Conservation (phyloP, 257 asterid species). For the Hygrophila difformis region DNA sequence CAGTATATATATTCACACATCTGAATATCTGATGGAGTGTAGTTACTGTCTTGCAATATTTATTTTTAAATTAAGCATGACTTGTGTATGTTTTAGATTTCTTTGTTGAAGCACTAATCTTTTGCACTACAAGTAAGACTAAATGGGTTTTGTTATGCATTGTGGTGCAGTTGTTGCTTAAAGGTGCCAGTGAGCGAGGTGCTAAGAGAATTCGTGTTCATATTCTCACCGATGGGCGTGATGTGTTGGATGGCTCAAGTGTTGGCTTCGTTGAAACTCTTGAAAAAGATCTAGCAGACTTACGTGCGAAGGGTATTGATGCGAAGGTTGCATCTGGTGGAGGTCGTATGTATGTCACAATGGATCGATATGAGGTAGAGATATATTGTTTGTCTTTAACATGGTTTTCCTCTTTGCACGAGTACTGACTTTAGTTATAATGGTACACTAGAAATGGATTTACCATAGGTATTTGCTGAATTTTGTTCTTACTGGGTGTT, state of each 20-base stretch:
- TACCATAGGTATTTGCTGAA: no score
- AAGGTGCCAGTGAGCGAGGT: slow-evolving; percentile 59
- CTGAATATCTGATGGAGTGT: not conserved
- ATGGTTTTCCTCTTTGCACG: not conserved
- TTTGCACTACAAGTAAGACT: not conserved
- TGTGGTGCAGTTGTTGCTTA: slow-evolving; percentile 46
- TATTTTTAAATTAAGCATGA: no score
- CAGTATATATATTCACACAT: not conserved
- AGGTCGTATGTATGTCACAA: slow-evolving; percentile 73
- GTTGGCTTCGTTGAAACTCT: slow-evolving; percentile 61
- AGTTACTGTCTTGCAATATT: no score
- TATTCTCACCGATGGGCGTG: slow-evolving; percentile 74
- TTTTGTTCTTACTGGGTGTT: no score
- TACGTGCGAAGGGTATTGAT: slow-evolving; percentile 54
- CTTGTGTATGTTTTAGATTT: not conserved
- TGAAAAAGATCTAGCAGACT: slow-evolving; percentile 48
- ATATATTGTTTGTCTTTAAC: not conserved
- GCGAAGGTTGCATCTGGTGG: slow-evolving; percentile 76
- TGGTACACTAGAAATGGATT: no score
- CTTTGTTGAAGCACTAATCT: not conserved
- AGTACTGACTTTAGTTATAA: not conserved
- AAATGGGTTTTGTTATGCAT: not conserved
- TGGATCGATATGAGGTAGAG: slow-evolving; percentile 74
- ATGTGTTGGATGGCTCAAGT: slow-evolving; percentile 69
- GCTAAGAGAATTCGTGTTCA: slow-evolving; percentile 73